Conservation (phyloP, 1,139 yeast species). For the Yamadazyma mexicana region DNA sequence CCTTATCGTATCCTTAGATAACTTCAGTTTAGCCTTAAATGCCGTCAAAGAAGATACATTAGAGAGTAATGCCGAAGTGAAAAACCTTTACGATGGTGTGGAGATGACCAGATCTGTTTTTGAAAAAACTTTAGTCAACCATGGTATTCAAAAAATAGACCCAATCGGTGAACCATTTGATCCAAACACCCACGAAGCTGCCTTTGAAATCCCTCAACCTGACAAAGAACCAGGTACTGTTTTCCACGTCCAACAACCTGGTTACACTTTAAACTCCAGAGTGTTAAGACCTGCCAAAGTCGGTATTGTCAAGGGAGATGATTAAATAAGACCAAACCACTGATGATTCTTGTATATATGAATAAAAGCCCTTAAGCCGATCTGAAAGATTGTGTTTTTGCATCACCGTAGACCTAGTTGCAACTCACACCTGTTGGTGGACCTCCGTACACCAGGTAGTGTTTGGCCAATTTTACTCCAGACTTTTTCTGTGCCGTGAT, state of each 20-base stretch:
- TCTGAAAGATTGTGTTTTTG: no score
- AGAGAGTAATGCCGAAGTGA: conserved; percentile 60
- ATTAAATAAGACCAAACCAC: conserved; percentile 3
- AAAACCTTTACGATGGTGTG: conserved; percentile 84
- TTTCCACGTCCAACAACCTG: conserved; percentile 90
- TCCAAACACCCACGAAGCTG: conserved; percentile 92
- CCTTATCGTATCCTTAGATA: conserved; percentile 84
- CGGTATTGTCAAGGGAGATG: conserved; percentile 73
- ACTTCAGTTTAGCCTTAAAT: conserved; percentile 82
- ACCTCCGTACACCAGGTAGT: not conserved
- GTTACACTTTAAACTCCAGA: conserved; percentile 82
- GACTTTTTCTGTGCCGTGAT: conserved; percentile 1
- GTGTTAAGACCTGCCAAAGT: conserved; percentile 96
- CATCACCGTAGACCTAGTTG: no score
- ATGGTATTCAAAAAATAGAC: conserved; percentile 79
- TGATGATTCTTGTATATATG: conserved; percentile 7
- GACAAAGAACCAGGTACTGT: conserved; percentile 92
- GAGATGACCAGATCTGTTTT: conserved; percentile 86
- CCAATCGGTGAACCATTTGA: conserved; percentile 86
- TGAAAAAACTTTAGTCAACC: conserved; percentile 77
- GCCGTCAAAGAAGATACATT: conserved; percentile 73
- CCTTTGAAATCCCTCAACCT: conserved; percentile 85
- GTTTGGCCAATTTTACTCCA: conserved; percentile 2
- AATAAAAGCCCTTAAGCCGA: no score
- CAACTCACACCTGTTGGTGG: no score